These are phyloP conservation scores for Biscogniauxia sp. DNA, from an alignment of 2,329 filamentous ascomycete species.

Conservation along the genomic window DNA sequence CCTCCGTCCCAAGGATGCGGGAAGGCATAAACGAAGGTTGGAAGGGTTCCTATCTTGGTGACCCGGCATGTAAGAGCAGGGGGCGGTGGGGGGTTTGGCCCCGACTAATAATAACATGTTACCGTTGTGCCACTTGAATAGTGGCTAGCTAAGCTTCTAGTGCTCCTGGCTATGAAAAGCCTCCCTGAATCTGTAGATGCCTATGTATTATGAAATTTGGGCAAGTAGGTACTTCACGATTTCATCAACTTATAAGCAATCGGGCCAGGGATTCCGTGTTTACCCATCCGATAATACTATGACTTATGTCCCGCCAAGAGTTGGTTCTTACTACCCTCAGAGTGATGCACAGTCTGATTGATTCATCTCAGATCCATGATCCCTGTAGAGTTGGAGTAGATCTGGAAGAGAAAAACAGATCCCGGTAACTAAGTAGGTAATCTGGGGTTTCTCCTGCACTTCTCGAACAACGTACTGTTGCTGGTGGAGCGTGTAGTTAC, in stretches of 20 bases:
- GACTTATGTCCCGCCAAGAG: background rate
- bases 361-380: conserved; percentile 8
- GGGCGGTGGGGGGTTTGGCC: background rate
- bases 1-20: background rate
- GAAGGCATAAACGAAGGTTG: background rate
- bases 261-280: background rate
- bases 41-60: background rate
- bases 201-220: background rate
- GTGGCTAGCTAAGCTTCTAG: background rate
- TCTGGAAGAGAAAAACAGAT: conserved; percentile 8
- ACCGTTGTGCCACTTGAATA: background rate
- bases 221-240: background rate
- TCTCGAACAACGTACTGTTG: background rate
- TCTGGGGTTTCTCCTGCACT: background rate
- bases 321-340: background rate
- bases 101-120: background rate
- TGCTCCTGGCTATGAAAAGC: background rate
- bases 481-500: background rate
- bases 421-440: conserved; percentile 5
- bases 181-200: background rate
- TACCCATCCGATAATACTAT: background rate
- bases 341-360: background rate
- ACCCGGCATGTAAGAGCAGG: background rate
- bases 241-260: background rate
- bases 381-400: conserved; percentile 20